phyloP scores from a whole-genome alignment of 139 green algal genomes.

The Dunaliella sp. region DNA sequence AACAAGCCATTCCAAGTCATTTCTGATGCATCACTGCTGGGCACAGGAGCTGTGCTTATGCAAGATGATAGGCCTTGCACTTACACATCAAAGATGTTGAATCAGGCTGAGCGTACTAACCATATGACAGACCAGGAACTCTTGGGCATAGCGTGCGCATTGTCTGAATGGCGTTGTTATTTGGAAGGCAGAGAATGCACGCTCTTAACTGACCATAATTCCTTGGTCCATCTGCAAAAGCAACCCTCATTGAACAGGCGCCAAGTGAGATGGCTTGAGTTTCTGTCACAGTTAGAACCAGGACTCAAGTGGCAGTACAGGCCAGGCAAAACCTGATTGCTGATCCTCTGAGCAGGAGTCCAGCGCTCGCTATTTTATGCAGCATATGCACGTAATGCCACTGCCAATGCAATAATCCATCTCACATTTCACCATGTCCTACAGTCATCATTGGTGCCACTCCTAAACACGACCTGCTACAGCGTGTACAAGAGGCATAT shows the following conservation, averaged over 20 bases:
- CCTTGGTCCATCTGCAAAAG: neutral
- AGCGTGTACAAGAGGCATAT: neutral
- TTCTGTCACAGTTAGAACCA: neutral
- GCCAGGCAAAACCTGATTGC: neutral
- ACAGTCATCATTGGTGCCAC: neutral
- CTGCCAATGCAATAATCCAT: no score
- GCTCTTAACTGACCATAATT: neutral
- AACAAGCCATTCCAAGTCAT: conserved; percentile 17
- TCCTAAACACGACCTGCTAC: neutral
- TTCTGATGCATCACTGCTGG: conserved; percentile 25
- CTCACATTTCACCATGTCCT: no score
- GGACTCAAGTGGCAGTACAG: neutral
- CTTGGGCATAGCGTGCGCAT: neutral
- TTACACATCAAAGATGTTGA: conserved; percentile 28
- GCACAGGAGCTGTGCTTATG: conserved; percentile 29
- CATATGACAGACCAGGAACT: conserved; percentile 31
- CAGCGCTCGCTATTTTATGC: neutral
- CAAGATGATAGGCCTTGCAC: conserved; percentile 26
- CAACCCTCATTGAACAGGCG: neutral
- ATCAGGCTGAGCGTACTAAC: conserved; percentile 28
- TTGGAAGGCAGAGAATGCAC: neutral
- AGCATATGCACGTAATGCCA: no score
- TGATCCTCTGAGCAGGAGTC: neutral
- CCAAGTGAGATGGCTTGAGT: neutral
- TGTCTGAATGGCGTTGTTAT: conserved; percentile 5